Evolutionary conservation across 2,329 filamentous ascomycete genomes (phyloP), one percentile per base, ranked within the genome.

Genomic region (Cytospora chrysosperma): DNA sequence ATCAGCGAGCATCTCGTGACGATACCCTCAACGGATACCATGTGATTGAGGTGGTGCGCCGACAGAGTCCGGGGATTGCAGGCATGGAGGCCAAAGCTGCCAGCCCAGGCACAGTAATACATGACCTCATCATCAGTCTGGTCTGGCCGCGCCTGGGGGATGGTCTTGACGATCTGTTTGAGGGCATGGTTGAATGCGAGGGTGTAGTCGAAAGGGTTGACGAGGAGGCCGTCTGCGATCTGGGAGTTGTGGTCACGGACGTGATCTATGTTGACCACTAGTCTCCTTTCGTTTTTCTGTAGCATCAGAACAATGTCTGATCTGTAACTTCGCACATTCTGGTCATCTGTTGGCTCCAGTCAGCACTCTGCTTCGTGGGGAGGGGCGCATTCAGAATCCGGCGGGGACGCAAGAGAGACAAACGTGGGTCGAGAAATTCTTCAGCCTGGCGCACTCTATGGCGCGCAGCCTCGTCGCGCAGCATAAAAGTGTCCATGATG

Each of bases 61-160:
- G 92, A 92, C 32, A 99, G 80, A 0, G 95, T 98, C 69, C 95
- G 87, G 49, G 95, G 95, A 72, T 97, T 99, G 83, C 93, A 97
- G 15, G 93, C 85, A 75, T 92, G 95, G 74, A 97, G 88, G 68
- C 96, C 95, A 74, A 99, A 99, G 74, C 92, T 97, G 68, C 95
- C 95, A 61, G 94, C 87, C 79, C 92, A 98, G n/a, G 95, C 95
- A 73, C 95, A 97, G 75, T 99, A 98, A 79, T 97, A 99, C 70
- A 92, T 83, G 50, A 88, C 86, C 74, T 97, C 93, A 32, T 90
- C 87, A 51, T 86, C 84, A 1, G 86, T 88, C 75, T 96, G 92
- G 69, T 89, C 88, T 3, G 89, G 84, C 2, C 92, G 86, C 49
- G 91, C 87, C 70, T 90, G 87, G 13, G 89, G 88, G 34, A 97